phyloP scores from a whole-genome alignment of 805 yeast species.

The Metschnikowia cerradonensis region DNA sequence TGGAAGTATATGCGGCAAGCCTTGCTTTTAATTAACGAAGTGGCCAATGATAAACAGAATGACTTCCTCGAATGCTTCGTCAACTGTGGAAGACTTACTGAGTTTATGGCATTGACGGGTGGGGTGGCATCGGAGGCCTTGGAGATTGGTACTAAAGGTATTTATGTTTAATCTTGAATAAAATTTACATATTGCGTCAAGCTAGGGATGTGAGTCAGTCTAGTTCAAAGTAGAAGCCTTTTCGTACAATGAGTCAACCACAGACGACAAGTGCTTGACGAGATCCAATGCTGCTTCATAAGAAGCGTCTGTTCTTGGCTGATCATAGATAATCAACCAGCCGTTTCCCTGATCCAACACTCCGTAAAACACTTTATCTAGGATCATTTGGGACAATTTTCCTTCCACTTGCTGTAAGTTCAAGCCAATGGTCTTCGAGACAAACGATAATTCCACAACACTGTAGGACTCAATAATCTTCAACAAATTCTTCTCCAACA shows the following conservation, averaged over 20 bases:
- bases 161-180: conserved; percentile 23
- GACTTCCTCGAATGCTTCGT: conserved; percentile 61
- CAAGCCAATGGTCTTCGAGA: conserved; percentile 83
- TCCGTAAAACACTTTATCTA: conserved; percentile 92
- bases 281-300: conserved; percentile 85
- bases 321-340: conserved; percentile 88
- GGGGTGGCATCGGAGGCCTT: conserved; percentile 52
- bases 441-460: conserved; percentile 88
- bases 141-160: conserved; percentile 43
- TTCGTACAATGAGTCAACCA: conserved; percentile 87
- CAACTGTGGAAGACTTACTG: conserved; percentile 50
- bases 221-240: conserved; percentile 83
- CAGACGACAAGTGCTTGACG: conserved; percentile 79
- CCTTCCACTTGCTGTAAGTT: conserved; percentile 88
- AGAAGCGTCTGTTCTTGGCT: conserved; percentile 82
- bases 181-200: neutral
- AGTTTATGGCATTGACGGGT: conserved; percentile 51
- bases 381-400: conserved; percentile 91
- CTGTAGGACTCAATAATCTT: conserved; percentile 96
- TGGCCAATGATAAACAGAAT: conserved; percentile 60
- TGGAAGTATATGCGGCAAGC: conserved; percentile 52
- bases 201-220: conserved; percentile 2
- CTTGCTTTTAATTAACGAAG: conserved; percentile 52
- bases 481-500: conserved; percentile 87
- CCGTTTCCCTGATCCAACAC: conserved; percentile 98